Percentiles rank a stretch among this genome's conserved stretches.
Conservation (phyloP, 2,329 filamentous ascomycete species). For the Sclerotinia subarctica region DNA sequence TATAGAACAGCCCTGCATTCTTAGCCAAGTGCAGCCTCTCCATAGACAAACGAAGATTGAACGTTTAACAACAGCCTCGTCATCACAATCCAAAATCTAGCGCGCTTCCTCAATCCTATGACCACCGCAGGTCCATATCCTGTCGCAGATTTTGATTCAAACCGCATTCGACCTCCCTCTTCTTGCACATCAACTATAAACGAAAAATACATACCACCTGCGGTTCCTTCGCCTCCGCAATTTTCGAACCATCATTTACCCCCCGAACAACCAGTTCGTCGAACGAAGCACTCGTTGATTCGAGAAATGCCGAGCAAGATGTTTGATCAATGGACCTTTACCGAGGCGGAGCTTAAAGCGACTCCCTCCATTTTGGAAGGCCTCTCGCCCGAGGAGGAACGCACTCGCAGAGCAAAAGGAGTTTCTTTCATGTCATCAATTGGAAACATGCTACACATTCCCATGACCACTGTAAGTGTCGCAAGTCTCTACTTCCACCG, state of each 20-base stretch:
- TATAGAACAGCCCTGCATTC: background rate
- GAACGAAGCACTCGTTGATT: constrained; percentile 14
- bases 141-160: constrained; percentile 15
- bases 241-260: constrained; percentile 55
- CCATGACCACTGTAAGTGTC: constrained; percentile 87
- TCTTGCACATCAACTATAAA: constrained; percentile 42
- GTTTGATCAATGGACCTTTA: constrained; percentile 81
- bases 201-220: constrained; percentile 52
- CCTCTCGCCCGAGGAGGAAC: constrained; percentile 72
- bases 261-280: constrained; percentile 37
- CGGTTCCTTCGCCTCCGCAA: constrained; percentile 59
- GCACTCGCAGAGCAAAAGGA: constrained; percentile 79
- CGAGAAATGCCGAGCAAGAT: constrained; percentile 39
- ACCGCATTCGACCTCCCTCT: constrained; percentile 10
- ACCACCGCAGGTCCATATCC: constrained; percentile 18
- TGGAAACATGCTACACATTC: constrained; percentile 86
- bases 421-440: constrained; percentile 96
- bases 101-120: constrained; percentile 16
- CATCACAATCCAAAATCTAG: constrained; percentile 6
- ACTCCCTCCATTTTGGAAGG: constrained; percentile 85
- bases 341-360: constrained; percentile 73
- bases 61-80: background rate
- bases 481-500: constrained; percentile 94
- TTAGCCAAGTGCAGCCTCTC: background rate
- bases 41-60: background rate